Evolutionary conservation across 2,329 filamentous ascomycete species (phyloP).

Genomic region (Simplicillium aogashimaense): DNA sequence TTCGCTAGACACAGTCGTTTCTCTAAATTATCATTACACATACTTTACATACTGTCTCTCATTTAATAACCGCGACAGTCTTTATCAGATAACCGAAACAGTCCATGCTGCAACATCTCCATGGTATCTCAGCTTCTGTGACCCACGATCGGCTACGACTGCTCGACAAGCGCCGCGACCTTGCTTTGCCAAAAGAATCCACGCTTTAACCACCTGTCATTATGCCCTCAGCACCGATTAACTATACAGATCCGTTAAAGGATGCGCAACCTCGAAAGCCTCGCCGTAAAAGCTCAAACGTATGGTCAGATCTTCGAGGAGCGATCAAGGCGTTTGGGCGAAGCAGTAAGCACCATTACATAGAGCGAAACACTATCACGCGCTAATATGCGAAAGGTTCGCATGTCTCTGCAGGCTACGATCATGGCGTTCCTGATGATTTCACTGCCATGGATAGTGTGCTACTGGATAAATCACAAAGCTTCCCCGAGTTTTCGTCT

Average conservation of each 20-base stretch:
- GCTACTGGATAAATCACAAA: too few relatives aligned
- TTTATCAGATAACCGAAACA: too few relatives aligned
- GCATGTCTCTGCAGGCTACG: constrained; percentile 8
- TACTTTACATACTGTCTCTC: too few relatives aligned
- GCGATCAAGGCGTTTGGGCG: constrained; percentile 20
- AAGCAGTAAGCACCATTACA: constrained; percentile 7
- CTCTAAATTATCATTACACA: too few relatives aligned
- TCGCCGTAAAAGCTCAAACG: constrained; percentile 17
- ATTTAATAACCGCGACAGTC: too few relatives aligned
- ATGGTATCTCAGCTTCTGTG: too few relatives aligned
- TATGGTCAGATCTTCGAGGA: constrained; percentile 23
- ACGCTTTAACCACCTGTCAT: too few relatives aligned
- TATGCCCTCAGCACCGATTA: not conserved
- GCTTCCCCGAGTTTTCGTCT: not conserved
- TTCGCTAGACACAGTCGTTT: too few relatives aligned
- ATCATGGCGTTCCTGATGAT: not conserved
- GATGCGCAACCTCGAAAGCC: constrained; percentile 10
- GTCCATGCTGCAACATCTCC: too few relatives aligned
- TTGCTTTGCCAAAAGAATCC: too few relatives aligned
- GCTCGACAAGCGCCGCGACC: constrained; percentile 15
- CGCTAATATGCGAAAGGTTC: constrained; percentile 12
- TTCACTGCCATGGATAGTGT: not conserved
- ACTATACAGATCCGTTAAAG: not conserved
- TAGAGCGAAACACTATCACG: too few relatives aligned
- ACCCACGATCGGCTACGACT: constrained; percentile 2